Percentiles rank a stretch among this genome's conserved stretches.
Conservation (phyloP, 2,329 filamentous ascomycete genomes). For the Exophiala viscosa region DNA sequence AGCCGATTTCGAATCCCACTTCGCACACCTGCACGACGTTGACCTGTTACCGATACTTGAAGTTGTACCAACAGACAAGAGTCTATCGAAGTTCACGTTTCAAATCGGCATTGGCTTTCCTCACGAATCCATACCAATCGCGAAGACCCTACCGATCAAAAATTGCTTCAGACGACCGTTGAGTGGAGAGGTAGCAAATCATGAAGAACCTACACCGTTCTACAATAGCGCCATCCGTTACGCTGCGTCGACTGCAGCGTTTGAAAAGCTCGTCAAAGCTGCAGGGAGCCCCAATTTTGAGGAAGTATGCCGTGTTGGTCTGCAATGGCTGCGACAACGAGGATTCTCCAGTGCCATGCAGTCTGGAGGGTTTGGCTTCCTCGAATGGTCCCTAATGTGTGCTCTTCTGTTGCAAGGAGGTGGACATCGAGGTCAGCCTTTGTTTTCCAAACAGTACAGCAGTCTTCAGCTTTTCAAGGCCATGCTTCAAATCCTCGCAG, state of each 20-base stretch:
- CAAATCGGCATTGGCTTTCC: slow-evolving; percentile 71
- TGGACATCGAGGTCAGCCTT: slow-evolving; percentile 64
- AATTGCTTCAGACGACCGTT: slow-evolving; percentile 61
- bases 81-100: slow-evolving; percentile 41
- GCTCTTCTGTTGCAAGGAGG: slow-evolving; percentile 78
- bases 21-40: slow-evolving; percentile 68
- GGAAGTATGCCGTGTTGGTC: slow-evolving; percentile 81
- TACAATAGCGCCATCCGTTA: slow-evolving; percentile 85
- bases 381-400: slow-evolving; percentile 82
- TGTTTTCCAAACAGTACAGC: slow-evolving; percentile 76
- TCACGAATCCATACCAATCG: slow-evolving; percentile 63
- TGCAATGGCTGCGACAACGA: slow-evolving; percentile 83
- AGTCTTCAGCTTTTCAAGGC: slow-evolving; percentile 95
- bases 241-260: slow-evolving; percentile 68
- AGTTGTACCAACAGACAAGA: slow-evolving; percentile 36
- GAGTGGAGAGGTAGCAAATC: slow-evolving; percentile 9
- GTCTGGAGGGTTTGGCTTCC: slow-evolving; percentile 82
- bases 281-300: slow-evolving; percentile 66
- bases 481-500: slow-evolving; percentile 78
- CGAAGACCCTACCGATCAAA: slow-evolving; percentile 67
- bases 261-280: slow-evolving; percentile 71
- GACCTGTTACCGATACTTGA: slow-evolving; percentile 67
- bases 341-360: slow-evolving; percentile 69
- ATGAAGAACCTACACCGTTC: slow-evolving; percentile 62
- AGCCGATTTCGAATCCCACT: slow-evolving; percentile 56